Evolutionary conservation across 768 basidiomycete species (phyloP).

Genomic region (Russula griseocarnosa): DNA sequence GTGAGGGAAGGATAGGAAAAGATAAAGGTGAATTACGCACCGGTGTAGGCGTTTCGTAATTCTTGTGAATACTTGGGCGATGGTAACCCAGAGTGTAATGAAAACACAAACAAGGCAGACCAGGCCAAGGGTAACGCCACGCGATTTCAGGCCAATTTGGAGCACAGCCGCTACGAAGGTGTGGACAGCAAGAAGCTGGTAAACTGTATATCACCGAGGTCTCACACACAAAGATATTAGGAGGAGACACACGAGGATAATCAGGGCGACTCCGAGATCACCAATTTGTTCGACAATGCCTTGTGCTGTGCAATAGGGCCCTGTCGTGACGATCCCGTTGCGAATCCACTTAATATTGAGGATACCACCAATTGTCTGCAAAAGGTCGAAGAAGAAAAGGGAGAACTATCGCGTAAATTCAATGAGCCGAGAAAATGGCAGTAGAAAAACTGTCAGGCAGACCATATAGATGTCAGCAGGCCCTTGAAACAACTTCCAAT

Average conservation of each 20-base stretch:
- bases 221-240: background rate
- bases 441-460: background rate
- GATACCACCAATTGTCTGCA: conserved; percentile 40
- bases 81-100: conserved; percentile 37
- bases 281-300: conserved; percentile 41
- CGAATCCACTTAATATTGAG: conserved; percentile 38
- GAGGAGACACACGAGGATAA: conserved; percentile 37
- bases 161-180: conserved; percentile 41
- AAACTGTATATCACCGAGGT: conserved; percentile 30
- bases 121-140: conserved; percentile 30
- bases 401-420: conserved; percentile 30
- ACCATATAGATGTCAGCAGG: conserved; percentile 45
- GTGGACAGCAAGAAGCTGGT: conserved; percentile 36
- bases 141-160: conserved; percentile 33
- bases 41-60: conserved; percentile 39
- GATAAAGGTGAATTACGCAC: conserved; percentile 25
- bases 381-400: conserved; percentile 34
- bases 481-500: conserved; percentile 33
- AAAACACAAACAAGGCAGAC: conserved; percentile 17
- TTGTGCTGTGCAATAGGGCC: conserved; percentile 39
- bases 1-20: background rate
- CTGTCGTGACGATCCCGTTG: conserved; percentile 34
- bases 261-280: conserved; percentile 41
- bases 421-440: background rate
- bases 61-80: conserved; percentile 30